phyloP scores from a whole-genome alignment of 192 early-diverging fungal species.

The Obelidium mucronatum region DNA sequence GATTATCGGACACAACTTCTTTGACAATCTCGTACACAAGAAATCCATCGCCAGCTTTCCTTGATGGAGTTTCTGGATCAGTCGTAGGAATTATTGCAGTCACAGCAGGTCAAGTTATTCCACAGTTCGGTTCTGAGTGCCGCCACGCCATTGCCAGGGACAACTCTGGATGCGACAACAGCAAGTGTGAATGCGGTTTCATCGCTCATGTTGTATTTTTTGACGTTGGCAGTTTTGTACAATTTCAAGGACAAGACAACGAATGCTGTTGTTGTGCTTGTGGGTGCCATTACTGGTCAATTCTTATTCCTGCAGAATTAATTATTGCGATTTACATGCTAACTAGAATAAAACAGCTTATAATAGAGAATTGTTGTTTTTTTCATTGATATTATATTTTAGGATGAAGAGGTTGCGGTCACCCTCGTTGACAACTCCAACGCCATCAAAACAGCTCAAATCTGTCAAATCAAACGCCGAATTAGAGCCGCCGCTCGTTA shows the following conservation, averaged over 20 bases:
- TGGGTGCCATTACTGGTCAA: slow-evolving; percentile 45
- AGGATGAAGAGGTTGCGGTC: too few relatives aligned
- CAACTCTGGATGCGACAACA: slow-evolving; percentile 14
- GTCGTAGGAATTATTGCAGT: too few relatives aligned
- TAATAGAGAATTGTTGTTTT: too few relatives aligned
- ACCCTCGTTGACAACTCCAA: too few relatives aligned
- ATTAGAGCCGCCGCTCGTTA: neutral
- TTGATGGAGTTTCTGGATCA: too few relatives aligned
- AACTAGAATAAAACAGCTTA: too few relatives aligned
- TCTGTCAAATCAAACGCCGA: too few relatives aligned
- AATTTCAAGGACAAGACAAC: slow-evolving; percentile 37
- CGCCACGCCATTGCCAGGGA: neutral
- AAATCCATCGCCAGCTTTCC: too few relatives aligned
- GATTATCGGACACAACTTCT: slow-evolving; percentile 47
- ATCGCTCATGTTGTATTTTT: slow-evolving; percentile 35
- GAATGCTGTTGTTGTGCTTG: slow-evolving; percentile 35
- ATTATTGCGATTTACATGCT: too few relatives aligned
- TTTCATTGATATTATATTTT: too few relatives aligned
- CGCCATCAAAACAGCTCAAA: too few relatives aligned
- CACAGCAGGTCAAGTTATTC: slow-evolving; percentile 32
- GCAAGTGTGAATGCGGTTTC: slow-evolving; percentile 22
- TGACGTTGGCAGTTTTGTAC: slow-evolving; percentile 42
- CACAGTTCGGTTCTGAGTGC: slow-evolving; percentile 19
- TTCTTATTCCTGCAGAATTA: slow-evolving; percentile 47
- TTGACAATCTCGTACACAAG: slow-evolving; percentile 36